phyloP scores from a whole-genome alignment of 169 alveolate genomes.

The Theileria luwenshuni region DNA sequence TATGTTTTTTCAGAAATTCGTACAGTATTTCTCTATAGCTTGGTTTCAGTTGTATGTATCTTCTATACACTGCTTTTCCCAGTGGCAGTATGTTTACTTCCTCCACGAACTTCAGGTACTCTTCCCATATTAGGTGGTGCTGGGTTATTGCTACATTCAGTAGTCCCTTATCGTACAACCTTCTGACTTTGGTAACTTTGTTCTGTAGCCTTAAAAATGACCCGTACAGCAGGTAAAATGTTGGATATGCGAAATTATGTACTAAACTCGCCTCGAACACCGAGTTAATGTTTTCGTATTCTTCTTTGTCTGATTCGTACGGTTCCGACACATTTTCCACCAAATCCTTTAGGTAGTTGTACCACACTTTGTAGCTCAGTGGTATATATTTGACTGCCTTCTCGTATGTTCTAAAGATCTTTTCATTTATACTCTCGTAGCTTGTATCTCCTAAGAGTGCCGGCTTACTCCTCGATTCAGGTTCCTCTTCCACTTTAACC shows the following conservation, averaged over 20 bases:
- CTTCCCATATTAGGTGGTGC: slow-evolving; percentile 86
- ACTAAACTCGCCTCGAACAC: slow-evolving; percentile 83
- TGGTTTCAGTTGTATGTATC: slow-evolving; percentile 80
- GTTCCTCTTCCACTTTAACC: slow-evolving; percentile 20
- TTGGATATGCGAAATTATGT: slow-evolving; percentile 83
- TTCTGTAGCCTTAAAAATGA: slow-evolving; percentile 76
- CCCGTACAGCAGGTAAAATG: slow-evolving; percentile 86
- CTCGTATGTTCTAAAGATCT: slow-evolving; percentile 82
- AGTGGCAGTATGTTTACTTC: slow-evolving; percentile 70
- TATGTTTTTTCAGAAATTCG: slow-evolving; percentile 71
- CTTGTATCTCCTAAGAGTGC: slow-evolving; percentile 1
- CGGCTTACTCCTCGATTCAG: neutral
- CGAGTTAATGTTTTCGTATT: slow-evolving; percentile 70
- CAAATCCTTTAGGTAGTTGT: slow-evolving; percentile 74
- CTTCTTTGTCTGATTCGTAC: slow-evolving; percentile 50
- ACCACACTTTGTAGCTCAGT: slow-evolving; percentile 89
- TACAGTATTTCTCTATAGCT: slow-evolving; percentile 81
- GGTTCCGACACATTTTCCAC: slow-evolving; percentile 35
- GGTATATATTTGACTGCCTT: slow-evolving; percentile 86
- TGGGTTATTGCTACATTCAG: slow-evolving; percentile 84
- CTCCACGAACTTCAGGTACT: slow-evolving; percentile 78
- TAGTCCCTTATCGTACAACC: slow-evolving; percentile 82
- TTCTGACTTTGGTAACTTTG: slow-evolving; percentile 79
- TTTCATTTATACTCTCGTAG: slow-evolving; percentile 47
- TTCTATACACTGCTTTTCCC: slow-evolving; percentile 74